phyloP scores from a whole-genome alignment of 768 basidiomycete genomes.

The Leccinum longicurvipes region DNA sequence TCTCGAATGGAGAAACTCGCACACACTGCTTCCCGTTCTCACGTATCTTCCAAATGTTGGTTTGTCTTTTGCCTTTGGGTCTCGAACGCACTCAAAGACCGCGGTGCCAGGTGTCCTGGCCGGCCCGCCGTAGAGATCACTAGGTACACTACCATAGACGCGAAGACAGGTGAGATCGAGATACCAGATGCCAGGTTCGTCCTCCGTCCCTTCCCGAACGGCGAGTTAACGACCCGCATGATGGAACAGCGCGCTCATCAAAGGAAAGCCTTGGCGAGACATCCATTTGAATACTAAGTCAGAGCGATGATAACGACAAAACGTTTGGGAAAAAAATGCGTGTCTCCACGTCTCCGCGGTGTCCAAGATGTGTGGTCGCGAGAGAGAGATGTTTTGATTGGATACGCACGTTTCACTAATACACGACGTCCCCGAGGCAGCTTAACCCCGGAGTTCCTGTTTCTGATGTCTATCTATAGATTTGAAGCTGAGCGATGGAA shows the following conservation, averaged over 20 bases:
- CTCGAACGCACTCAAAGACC: conserved; percentile 4
- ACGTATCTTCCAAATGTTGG: conserved; percentile 72
- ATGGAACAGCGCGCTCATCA: conserved; percentile 28
- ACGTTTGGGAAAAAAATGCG: conserved; percentile 2
- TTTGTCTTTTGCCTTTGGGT: conserved; percentile 5
- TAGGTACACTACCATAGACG: conserved; percentile 46
- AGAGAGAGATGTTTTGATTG: conserved; percentile 12
- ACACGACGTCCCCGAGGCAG: conserved; percentile 20
- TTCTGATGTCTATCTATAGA: conserved; percentile 30
- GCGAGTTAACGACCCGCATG: conserved; percentile 1
- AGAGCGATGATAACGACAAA: conserved; percentile 8
- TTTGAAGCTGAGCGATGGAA: conserved; percentile 14
- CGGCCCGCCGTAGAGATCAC: conserved; percentile 72
- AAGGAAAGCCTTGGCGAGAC: conserved; percentile 35
- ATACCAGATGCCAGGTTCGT: conserved; percentile 46
- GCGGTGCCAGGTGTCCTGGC: conserved; percentile 53
- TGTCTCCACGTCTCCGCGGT: conserved; percentile 24
- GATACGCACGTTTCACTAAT: conserved; percentile 22
- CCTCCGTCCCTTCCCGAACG: conserved; percentile 5
- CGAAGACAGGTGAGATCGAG: conserved; percentile 47
- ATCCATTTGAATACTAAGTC: conserved; percentile 23
- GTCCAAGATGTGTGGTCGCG: conserved; percentile 4
- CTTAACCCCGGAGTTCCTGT: conserved; percentile 25
- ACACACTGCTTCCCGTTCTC: conserved; percentile 71
- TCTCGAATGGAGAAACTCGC: conserved; percentile 20